These are phyloP conservation scores for Colletotrichum caudatum DNA, from an alignment of 2,329 filamentous ascomycete genomes.

Conservation along the genomic window DNA sequence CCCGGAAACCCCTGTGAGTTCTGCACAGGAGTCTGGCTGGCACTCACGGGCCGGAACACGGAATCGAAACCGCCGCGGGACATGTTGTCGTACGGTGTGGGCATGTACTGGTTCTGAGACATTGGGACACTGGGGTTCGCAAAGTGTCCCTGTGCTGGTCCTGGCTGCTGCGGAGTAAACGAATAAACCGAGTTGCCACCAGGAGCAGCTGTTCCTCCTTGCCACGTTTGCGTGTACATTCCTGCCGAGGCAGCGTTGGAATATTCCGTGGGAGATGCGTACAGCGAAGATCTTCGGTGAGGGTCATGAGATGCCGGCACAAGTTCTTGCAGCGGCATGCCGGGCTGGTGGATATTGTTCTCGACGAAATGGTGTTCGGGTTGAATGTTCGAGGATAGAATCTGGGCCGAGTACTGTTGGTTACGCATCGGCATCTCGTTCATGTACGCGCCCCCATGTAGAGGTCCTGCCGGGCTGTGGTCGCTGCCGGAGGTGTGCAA, in stretches of 20 bases:
- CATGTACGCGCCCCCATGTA: constrained; percentile 54
- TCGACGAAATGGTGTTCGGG: constrained; percentile 57
- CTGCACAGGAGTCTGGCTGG: constrained; percentile 48
- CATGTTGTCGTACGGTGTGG: constrained; percentile 53
- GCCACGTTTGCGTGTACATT: constrained; percentile 61
- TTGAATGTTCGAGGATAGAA: constrained; percentile 57
- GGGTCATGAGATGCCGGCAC: constrained; percentile 59
- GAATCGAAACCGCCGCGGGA: constrained; percentile 51
- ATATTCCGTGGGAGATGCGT: constrained; percentile 59
- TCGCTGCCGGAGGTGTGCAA: constrained; percentile 52
- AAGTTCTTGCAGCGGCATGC: constrained; percentile 59
- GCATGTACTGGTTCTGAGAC: constrained; percentile 52
- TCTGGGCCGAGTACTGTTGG: constrained; percentile 55
- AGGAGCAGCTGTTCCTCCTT: constrained; percentile 56
- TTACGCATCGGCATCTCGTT: constrained; percentile 59
- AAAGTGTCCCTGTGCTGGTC: constrained; percentile 49
- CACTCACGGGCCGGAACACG: constrained; percentile 51
- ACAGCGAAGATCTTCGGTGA: constrained; percentile 61
- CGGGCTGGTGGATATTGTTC: constrained; percentile 50
- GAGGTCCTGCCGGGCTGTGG: constrained; percentile 51
- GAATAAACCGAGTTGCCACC: constrained; percentile 59
- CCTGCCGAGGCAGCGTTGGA: constrained; percentile 52
- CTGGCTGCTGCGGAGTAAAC: constrained; percentile 56
- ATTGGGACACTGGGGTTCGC: constrained; percentile 50
- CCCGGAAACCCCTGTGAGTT: constrained; percentile 50